Conservation (phyloP, 164 flowering plant genomes). For the Santalum album region DNA sequence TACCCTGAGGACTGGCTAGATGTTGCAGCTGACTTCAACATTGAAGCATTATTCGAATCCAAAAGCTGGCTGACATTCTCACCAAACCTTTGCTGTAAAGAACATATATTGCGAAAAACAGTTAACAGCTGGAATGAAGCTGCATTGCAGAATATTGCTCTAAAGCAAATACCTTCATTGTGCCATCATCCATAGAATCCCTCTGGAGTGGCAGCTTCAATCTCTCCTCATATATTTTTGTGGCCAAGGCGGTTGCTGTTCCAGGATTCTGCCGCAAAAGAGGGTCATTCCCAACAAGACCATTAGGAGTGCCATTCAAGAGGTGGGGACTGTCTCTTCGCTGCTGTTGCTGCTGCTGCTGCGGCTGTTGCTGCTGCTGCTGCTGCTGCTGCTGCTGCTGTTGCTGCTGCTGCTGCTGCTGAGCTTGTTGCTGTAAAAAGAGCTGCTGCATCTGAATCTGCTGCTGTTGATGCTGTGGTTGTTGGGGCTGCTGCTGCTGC, state of each 20-base stretch:
- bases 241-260: slow-evolving; percentile 86
- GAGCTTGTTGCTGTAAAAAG: slow-evolving; percentile 60
- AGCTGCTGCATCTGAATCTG: slow-evolving; percentile 71
- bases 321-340: slow-evolving; percentile 75
- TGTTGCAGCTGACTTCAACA: slow-evolving; percentile 73
- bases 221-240: slow-evolving; percentile 89
- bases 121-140: neutral
- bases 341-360: slow-evolving; percentile 18
- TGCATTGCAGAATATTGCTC: neutral
- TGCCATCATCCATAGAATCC: slow-evolving; percentile 82
- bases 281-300: slow-evolving; percentile 62
- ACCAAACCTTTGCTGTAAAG: slow-evolving; percentile 69
- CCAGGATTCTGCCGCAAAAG: slow-evolving; percentile 63
- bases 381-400: slow-evolving; percentile 15
- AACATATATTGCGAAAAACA: neutral
- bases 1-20: slow-evolving; percentile 91
- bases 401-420: slow-evolving; percentile 35
- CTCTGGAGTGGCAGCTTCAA: slow-evolving; percentile 71
- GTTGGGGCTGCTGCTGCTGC: slow-evolving; percentile 41
- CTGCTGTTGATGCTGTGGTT: slow-evolving; percentile 40
- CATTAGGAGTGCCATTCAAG: slow-evolving; percentile 68
- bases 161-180: slow-evolving; percentile 56
- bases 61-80: slow-evolving; percentile 72
- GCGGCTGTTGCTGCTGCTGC: slow-evolving; percentile 21
- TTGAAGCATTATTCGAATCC: slow-evolving; percentile 77